Evolutionary conservation across 1,284 basidiomycete genomes (phyloP), one percentile per base, ranked within the genome.

Genomic region (Microbotryomycetes sp.): DNA sequence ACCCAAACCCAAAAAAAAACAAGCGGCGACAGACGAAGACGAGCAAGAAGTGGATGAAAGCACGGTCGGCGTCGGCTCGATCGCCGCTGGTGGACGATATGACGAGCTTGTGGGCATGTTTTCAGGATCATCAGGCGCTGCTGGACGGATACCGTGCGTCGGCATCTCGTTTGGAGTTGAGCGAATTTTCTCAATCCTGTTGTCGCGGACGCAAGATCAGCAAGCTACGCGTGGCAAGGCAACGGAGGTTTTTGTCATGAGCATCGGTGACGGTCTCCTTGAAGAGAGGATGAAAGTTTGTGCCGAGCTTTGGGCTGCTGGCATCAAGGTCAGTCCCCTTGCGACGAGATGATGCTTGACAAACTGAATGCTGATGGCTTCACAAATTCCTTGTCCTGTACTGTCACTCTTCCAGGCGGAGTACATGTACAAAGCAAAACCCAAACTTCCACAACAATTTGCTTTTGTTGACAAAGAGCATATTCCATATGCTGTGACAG

Each of bases 31-130:
- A 53, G 63, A 67, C 16, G 74, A 80, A 16, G 86, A 86, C 31
- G 89, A 90, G 57, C 89, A 92, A 64, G 92, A 93, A 70, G 79
- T 93, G 49, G 94, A 97, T 78, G 94, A 97, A 75, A 88, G 87
- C 3, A 82, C 86, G 62, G 86, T 98, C 32, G 94, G 96, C 46
- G 92, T 98, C 3, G 96, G 94, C 26, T 97, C 92, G 22, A 96
- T 99, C 73, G 96, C 94, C 6, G 96, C 90, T 0, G 96, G 96
- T 22, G 94, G 96, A 15, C 83, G 94, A 50, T 98, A 98, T 79
- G 94, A 98, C 79, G 87, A 89, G 68, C 86, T 99, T n/a, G 94
- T 98, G 2, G 88, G 89, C 53, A 86, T 93, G 81, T 97, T 99
- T 78, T 83, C 86, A 23, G 82, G 88, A 6, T 86, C 89, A 84